A percentile compares a stretch with the other conserved stretches of the same genome.
phyloP scores from a whole-genome alignment of 495 filamentous ascomycete genomes.

The Penicillium salamii region DNA sequence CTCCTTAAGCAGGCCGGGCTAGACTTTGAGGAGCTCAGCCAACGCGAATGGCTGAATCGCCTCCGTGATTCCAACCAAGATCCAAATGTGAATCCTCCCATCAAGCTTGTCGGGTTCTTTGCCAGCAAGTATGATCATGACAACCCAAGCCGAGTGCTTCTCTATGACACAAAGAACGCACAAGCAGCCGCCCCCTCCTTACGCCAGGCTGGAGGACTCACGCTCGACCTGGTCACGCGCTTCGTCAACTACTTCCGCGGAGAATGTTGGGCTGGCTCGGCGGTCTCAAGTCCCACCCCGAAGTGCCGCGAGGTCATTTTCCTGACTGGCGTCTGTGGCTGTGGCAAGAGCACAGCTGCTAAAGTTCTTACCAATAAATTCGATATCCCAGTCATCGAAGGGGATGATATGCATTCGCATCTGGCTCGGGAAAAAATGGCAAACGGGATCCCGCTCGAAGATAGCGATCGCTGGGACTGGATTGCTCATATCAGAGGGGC shows the following conservation, averaged over 20 bases:
- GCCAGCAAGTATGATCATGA: slow-evolving; percentile 41
- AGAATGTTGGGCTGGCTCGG: slow-evolving; percentile 13
- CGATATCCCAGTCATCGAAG: slow-evolving; percentile 20
- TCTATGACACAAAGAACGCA: slow-evolving; percentile 25
- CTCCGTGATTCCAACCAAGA: slow-evolving; percentile 37
- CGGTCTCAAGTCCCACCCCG: neutral
- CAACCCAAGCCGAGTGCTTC: slow-evolving; percentile 10
- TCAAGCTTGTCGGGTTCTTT: slow-evolving; percentile 50
- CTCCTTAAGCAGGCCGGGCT: slow-evolving; percentile 38
- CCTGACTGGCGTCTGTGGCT: slow-evolving; percentile 23
- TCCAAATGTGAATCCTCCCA: slow-evolving; percentile 37
- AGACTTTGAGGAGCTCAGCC: slow-evolving; percentile 43
- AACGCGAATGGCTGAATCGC: slow-evolving; percentile 43
- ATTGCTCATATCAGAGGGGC: slow-evolving; percentile 24
- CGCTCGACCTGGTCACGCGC: slow-evolving; percentile 3
- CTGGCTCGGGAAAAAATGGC: slow-evolving; percentile 20
- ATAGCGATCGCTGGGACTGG: slow-evolving; percentile 26
- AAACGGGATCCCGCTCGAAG: slow-evolving; percentile 14
- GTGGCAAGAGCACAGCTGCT: slow-evolving; percentile 22
- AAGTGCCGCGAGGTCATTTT: slow-evolving; percentile 15
- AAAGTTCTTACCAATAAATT: slow-evolving; percentile 8
- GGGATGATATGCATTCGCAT: slow-evolving; percentile 24
- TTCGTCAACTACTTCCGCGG: slow-evolving; percentile 19
- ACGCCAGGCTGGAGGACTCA: slow-evolving; percentile 1
- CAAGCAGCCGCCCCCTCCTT: slow-evolving; percentile 16